A percentile compares a stretch with the other conserved stretches of the same genome.
Conservation (phyloP, 2,329 filamentous ascomycete species). For the Neonectria hederae region DNA sequence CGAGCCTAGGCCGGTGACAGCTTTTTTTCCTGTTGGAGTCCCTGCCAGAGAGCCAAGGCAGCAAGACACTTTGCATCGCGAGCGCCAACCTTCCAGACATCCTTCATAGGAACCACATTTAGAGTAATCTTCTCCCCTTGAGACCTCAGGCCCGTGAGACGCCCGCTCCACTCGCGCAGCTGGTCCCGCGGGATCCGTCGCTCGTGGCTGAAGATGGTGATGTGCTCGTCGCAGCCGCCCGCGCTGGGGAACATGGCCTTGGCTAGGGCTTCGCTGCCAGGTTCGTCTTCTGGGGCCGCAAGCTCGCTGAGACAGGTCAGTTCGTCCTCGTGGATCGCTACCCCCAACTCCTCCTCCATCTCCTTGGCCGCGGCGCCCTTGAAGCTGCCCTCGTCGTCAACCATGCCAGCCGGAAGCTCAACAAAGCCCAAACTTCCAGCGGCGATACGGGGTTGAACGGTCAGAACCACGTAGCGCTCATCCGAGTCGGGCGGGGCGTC, state of each 20-base stretch:
- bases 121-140: conserved; percentile 71
- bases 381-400: conserved; percentile 64
- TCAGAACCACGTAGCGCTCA: conserved; percentile 67
- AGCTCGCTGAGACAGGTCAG: conserved; percentile 63
- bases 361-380: conserved; percentile 67
- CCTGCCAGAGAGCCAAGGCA: conserved; percentile 68
- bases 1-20: conserved; percentile 39
- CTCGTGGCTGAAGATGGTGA: conserved; percentile 68
- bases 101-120: conserved; percentile 64
- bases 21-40: conserved; percentile 58
- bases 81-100: conserved; percentile 66
- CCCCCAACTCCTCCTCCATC: conserved; percentile 68
- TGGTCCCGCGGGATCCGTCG: conserved; percentile 58
- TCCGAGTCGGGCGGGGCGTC: conserved; percentile 51
- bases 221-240: conserved; percentile 69
- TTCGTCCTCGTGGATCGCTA: conserved; percentile 59
- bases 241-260: conserved; percentile 65
- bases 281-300: conserved; percentile 46
- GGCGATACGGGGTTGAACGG: conserved; percentile 67
- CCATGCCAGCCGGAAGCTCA: conserved; percentile 68
- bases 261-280: conserved; percentile 50
- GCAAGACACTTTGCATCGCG: conserved; percentile 69
- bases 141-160: conserved; percentile 65
- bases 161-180: conserved; percentile 65
- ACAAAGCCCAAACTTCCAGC: conserved; percentile 64